phyloP scores from a whole-genome alignment of 129 eudicot species.

The Helichrysum umbraculigerum region DNA sequence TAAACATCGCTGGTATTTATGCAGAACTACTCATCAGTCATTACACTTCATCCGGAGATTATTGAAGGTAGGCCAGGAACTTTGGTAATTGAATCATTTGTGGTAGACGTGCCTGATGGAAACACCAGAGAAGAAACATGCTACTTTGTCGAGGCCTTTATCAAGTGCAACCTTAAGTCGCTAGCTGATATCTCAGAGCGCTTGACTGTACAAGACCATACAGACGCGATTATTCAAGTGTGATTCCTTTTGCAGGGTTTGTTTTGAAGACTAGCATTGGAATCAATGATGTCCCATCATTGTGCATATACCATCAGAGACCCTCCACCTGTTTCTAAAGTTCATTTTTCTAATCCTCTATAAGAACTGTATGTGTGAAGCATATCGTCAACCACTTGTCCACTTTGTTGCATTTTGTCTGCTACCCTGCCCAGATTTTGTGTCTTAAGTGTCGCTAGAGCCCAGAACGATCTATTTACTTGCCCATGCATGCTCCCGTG shows the following conservation, averaged over 20 bases:
- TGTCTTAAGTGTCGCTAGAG: slow-evolving; percentile 7
- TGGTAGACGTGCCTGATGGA: slow-evolving; percentile 18
- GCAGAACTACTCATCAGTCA: slow-evolving; percentile 24
- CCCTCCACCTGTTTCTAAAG: neutral
- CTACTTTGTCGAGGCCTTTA: slow-evolving; percentile 18
- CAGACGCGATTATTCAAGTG: neutral
- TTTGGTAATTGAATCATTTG: slow-evolving; percentile 17
- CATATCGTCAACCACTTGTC: neutral
- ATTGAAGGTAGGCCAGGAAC: slow-evolving; percentile 23
- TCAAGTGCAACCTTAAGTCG: slow-evolving; percentile 19
- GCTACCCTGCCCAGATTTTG: neutral
- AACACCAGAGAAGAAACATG: slow-evolving; percentile 24
- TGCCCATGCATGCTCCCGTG: neutral
- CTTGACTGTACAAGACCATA: slow-evolving; percentile 15
- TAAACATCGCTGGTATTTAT: neutral
- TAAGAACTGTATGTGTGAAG: slow-evolving; percentile 12
- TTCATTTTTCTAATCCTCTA: neutral
- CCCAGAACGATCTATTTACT: neutral
- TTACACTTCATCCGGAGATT: slow-evolving; percentile 19
- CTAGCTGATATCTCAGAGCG: slow-evolving; percentile 22
- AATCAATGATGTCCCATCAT: neutral
- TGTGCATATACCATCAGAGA: slow-evolving; percentile 19
- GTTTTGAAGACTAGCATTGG: neutral
- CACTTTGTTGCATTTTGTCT: neutral
- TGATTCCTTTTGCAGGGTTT: neutral